Evolutionary conservation across 1,284 basidiomycete genomes (phyloP), one percentile per base, ranked within the genome.

Genomic region (Trichosporon sp.): DNA sequence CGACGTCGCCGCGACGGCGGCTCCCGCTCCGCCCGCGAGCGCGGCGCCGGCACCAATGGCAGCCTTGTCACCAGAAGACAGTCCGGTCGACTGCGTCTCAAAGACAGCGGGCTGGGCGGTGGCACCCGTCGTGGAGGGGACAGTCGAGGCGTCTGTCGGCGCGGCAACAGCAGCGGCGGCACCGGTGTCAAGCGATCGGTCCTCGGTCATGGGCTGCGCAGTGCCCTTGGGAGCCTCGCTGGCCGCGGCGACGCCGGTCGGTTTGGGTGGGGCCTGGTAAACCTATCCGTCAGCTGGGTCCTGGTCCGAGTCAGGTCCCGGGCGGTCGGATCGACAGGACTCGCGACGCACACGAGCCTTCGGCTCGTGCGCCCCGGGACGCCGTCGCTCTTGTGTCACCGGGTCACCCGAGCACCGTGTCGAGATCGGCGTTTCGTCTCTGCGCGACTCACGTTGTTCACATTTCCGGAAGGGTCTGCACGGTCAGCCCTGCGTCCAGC

Each of bases 381-480:
- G 62, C 31, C 21, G 62, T 23, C 51, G 62, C 15, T 34, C 32
- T 8, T 27, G 67, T 23, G 63, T 65, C 23, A 65, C 67, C 23
- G 68, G 66, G 21, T 67, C 68, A 35, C 25, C 25, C 53, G 64
- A 27, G 64, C 51, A 29, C 13, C 25, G 53, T 25, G 23, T 27
- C 64, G 63, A 23, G 62, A 51, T 63, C 58, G 65, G 38, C 29
- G 44, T 25, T 23, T 31, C 64, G 9, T 18, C 21, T 15, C 29
- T 12, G 25, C 23, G 58, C 8, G 12, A 72, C 75, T 44, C 65
- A 78, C 79, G 70, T 83, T 83, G 81, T 83, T 83, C 80, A 83
- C 81, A 76, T 83, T 83, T 47, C 82, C 82, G 56, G 80, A 80
- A 60, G 81, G 78, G 68, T 83, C 82, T 81, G 66, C 9, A 4